These are phyloP conservation scores for Paramarasmius palmivorus DNA, from an alignment of 1,284 basidiomycete genomes.

Conservation along the genomic window DNA sequence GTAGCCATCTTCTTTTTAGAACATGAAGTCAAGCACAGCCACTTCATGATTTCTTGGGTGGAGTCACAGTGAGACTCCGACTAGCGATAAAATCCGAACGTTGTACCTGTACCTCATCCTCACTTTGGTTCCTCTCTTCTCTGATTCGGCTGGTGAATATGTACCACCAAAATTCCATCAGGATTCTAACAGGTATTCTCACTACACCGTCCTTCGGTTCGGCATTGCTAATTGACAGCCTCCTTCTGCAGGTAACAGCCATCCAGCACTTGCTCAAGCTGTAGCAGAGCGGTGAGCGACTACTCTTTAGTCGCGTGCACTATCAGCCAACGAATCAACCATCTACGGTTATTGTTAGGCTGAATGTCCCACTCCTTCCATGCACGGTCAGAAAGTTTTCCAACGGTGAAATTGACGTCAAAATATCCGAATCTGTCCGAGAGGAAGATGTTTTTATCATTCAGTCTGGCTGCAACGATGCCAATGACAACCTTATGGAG, in stretches of 20 bases:
- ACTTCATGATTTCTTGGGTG: no score
- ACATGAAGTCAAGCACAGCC: no score
- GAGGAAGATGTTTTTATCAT: constrained; percentile 99
- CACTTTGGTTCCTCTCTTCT: constrained; percentile 20
- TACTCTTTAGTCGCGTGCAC: constrained; percentile 40
- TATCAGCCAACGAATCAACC: constrained; percentile 42
- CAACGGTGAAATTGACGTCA: constrained; percentile 92
- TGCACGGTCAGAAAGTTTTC: constrained; percentile 95
- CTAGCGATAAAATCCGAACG: no score
- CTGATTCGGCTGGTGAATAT: constrained; percentile 34
- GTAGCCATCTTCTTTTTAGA: no score
- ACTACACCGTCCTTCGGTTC: neutral
- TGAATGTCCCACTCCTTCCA: constrained; percentile 88
- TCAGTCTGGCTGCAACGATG: constrained; percentile 80
- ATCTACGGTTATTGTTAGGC: constrained; percentile 56
- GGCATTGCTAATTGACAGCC: constrained; percentile 15
- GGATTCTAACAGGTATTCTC: constrained; percentile 79
- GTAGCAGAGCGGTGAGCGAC: constrained; percentile 93
- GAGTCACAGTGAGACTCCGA: no score
- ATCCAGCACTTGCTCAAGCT: constrained; percentile 93
- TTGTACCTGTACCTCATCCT: constrained; percentile 16
- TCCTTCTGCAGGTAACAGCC: constrained; percentile 82
- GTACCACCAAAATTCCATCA: constrained; percentile 93
- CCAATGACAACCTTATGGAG: constrained; percentile 88
- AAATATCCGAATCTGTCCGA: constrained; percentile 91